Conservation (phyloP, 257 asterid species). For the Solanum pimpinellifolium region DNA sequence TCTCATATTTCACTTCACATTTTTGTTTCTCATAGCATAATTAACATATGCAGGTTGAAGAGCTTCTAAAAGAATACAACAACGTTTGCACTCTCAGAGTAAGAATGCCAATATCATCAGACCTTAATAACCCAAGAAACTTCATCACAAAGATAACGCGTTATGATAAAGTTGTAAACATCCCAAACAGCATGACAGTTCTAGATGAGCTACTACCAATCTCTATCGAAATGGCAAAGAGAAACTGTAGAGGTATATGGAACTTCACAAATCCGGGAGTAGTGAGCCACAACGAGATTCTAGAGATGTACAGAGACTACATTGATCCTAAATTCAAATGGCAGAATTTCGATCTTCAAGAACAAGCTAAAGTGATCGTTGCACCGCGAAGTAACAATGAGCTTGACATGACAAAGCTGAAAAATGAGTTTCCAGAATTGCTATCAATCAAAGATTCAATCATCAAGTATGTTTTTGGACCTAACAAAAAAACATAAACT, state of each 20-base stretch:
- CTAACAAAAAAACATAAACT: conserved; percentile 13
- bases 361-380: conserved; percentile 12
- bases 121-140: conserved; percentile 18
- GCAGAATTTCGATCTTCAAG: conserved; percentile 8
- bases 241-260: conserved; percentile 8
- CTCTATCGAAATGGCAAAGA: conserved; percentile 3
- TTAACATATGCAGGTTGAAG: conserved; percentile 10
- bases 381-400: conserved; percentile 13
- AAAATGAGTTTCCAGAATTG: neutral
- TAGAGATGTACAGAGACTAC: conserved; percentile 1
- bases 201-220: conserved; percentile 4
- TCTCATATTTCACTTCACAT: neutral
- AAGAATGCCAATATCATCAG: conserved; percentile 27
- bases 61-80: conserved; percentile 18
- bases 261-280: conserved; percentile 5
- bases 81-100: conserved; percentile 28
- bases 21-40: neutral
- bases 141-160: conserved; percentile 18
- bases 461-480: conserved; percentile 8
- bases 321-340: conserved; percentile 6
- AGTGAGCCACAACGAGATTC: conserved; percentile 1
- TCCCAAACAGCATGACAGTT: conserved; percentile 10
- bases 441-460: conserved; percentile 6
- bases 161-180: conserved; percentile 23
- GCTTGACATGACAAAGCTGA: conserved; percentile 7